phyloP scores from a whole-genome alignment of 78 protist genomes.

The Guillardia theta region DNA sequence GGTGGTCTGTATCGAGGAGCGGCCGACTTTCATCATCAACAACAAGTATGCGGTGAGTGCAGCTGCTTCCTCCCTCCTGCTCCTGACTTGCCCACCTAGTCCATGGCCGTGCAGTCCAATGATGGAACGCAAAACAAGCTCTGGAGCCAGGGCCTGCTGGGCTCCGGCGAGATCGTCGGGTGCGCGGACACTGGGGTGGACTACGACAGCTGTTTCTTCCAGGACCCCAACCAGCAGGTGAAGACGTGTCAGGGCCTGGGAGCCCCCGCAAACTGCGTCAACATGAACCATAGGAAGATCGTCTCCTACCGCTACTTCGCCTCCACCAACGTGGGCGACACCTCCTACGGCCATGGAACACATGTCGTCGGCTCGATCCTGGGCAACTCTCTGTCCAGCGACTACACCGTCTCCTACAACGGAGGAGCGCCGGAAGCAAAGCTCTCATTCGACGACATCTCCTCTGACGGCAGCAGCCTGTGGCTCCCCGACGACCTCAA shows the following conservation, averaged over 20 bases:
- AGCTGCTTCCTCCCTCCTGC: too few relatives aligned
- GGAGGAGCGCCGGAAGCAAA: slow-evolving; percentile 42
- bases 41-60: neutral
- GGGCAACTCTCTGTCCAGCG: neutral
- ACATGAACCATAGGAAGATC: neutral
- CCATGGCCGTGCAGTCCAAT: neutral
- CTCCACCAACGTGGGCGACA: neutral
- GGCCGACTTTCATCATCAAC: neutral
- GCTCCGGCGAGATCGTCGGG: slow-evolving; percentile 10
- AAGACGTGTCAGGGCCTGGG: neutral
- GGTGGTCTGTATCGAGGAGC: neutral
- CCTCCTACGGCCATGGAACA: slow-evolving; percentile 53
- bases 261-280: neutral
- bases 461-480: neutral
- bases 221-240: neutral
- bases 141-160: neutral
- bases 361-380: slow-evolving; percentile 31
- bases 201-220: slow-evolving; percentile 36
- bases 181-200: slow-evolving; percentile 5
- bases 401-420: neutral
- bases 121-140: neutral
- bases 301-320: neutral
- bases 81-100: too few relatives aligned
- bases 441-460: slow-evolving; percentile 27
- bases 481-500: slow-evolving; percentile 15